phyloP scores from a whole-genome alignment of 306 rosid species.

The Adenanthera pavonina region DNA sequence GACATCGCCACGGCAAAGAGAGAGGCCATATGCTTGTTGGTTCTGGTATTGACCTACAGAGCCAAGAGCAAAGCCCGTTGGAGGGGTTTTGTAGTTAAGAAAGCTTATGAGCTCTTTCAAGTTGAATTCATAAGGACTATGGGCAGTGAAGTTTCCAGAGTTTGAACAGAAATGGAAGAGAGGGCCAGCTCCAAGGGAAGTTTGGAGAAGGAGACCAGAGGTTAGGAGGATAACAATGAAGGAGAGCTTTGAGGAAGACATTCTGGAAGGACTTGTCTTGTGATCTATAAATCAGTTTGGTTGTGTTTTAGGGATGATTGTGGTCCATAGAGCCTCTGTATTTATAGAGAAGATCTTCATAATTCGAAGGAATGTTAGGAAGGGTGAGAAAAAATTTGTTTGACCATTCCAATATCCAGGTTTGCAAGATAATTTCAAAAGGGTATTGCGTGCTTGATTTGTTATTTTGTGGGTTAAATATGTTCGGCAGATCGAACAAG shows the following conservation, averaged over 20 bases:
- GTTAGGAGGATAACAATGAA: neutral
- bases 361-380: neutral
- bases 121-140: slow-evolving; percentile 34
- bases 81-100: slow-evolving; percentile 36
- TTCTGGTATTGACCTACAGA: slow-evolving; percentile 26
- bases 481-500: neutral
- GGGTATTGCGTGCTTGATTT: neutral
- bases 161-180: slow-evolving; percentile 55
- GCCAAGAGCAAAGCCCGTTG: slow-evolving; percentile 36
- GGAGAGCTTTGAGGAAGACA: slow-evolving; percentile 28
- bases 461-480: too few species aligned
- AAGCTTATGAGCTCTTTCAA: neutral
- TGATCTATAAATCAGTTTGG: neutral
- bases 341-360: neutral
- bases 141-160: slow-evolving; percentile 47
- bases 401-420: neutral
- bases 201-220: slow-evolving; percentile 32
- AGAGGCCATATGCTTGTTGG: slow-evolving; percentile 38
- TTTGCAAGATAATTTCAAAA: neutral
- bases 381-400: neutral
- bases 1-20: slow-evolving; percentile 40
- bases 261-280: neutral
- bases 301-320: neutral
- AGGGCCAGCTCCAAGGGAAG: slow-evolving; percentile 43
- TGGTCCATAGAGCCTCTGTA: neutral